phyloP scores from a whole-genome alignment of 768 basidiomycete genomes.

The Tricholoma furcatifolium region DNA sequence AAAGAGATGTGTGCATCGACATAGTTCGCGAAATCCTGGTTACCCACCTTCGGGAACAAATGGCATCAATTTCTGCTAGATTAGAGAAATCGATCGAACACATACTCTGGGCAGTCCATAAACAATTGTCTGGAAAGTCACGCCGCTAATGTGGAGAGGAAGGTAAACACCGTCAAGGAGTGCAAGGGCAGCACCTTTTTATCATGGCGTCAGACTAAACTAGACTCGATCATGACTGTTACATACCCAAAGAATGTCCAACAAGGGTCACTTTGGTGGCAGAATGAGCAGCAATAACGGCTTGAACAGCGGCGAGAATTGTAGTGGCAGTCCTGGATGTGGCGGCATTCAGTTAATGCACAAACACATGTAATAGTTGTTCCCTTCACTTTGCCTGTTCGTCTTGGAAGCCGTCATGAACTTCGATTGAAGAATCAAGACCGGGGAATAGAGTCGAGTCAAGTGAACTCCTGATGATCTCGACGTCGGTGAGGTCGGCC shows the following conservation, averaged over 20 bases:
- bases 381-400: constrained; percentile 37
- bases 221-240: neutral
- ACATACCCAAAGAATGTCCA: constrained; percentile 44
- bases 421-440: constrained; percentile 36
- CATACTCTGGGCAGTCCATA: constrained; percentile 46
- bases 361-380: neutral
- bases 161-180: constrained; percentile 58
- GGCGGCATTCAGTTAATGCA: neutral
- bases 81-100: constrained; percentile 24
- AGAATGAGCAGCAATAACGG: constrained; percentile 30
- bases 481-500: constrained; percentile 37
- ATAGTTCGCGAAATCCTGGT: constrained; percentile 61
- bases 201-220: neutral
- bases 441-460: constrained; percentile 46
- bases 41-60: constrained; percentile 40
- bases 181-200: constrained; percentile 48
- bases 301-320: constrained; percentile 40
- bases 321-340: constrained; percentile 35
- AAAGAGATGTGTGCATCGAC: constrained; percentile 49
- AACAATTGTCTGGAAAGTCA: constrained; percentile 32
- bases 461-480: constrained; percentile 30
- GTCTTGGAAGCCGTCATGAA: constrained; percentile 43
- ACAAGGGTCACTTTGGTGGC: constrained; percentile 41
- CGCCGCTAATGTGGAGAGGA: constrained; percentile 43
- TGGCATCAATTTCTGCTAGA: neutral